Percentiles rank a stretch among this genome's conserved stretches.
Conservation (phyloP, 768 basidiomycete species). For the Melanogaster broomeanus region DNA sequence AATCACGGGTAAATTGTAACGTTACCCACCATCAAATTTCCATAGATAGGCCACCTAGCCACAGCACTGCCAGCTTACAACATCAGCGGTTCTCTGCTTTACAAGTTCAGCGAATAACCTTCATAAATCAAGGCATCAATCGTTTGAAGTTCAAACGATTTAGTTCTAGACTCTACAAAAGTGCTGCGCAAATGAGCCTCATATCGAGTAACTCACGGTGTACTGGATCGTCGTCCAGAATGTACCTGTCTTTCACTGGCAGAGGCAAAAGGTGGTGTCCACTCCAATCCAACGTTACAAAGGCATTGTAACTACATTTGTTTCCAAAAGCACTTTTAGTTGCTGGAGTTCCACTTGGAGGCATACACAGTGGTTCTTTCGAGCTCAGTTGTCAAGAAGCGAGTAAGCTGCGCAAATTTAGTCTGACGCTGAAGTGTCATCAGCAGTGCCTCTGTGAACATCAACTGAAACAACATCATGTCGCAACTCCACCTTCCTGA, state of each 20-base stretch:
- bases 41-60: not conserved
- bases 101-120: not conserved
- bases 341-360: not conserved
- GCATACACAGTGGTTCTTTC: not conserved
- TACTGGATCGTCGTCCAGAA: not conserved
- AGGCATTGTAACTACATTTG: too few species aligned
- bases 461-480: not conserved
- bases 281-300: too few species aligned
- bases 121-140: too few species aligned
- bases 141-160: not conserved
- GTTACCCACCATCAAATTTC: not conserved
- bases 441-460: not conserved
- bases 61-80: not conserved
- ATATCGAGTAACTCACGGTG: not conserved
- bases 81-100: not conserved
- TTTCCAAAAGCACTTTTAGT: not conserved
- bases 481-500: not conserved
- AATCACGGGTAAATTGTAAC: constrained; percentile 7
- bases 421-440: not conserved
- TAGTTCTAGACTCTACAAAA: not conserved
- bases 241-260: not conserved
- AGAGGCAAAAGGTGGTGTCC: not conserved
- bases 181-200: not conserved
- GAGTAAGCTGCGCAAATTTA: not conserved
- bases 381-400: not conserved